Base-by-base conservation (phyloP, 768 basidiomycete genomes). In the Phanerochaete carnosa region DNA sequence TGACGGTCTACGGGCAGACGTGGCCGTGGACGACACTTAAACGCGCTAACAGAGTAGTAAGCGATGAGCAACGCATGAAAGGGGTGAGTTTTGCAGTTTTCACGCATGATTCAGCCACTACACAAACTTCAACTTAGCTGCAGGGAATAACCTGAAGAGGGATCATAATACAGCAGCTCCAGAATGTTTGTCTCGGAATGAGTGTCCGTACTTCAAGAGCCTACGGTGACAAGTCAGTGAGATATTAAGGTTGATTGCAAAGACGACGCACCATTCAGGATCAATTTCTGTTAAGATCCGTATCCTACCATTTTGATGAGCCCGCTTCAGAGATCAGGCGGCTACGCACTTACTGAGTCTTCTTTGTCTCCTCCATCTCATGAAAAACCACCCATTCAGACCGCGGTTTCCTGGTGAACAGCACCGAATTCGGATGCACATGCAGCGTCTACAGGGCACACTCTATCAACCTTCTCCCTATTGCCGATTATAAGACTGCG, bases 361-460 rank as follows among this genome's bases (percentile, higher is more conserved):
- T 97, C 65, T 94, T 95, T 0, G 97, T 98, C 73, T 98, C 96
- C 68, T 98, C 89, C 77, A 97, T 87, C 71, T 98, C 95, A 67
- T 98, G 94, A 69, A 89, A 98, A 9, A 99, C 79, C 3, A 99
- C 92, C 93, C 94, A 98, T 7, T 92, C 92, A 0, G 90, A 89
- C 25, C 87, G 83, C 9, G 97, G 92, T 68, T 92, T 95, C 45
- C 97, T 78, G 0, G 94, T 97, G 70, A 98, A 98, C 55, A 98
- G 76, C 7, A 97, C 94, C 0, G 95, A 97, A 7, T 88, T 93
- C 0, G 97, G 96, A 72, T 98, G 96, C 3, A 94, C 89, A 74
- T 95, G 86, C 23, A 99, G 75, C 8, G 85, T 77, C 95, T 98
- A 62, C 13, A 28, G 15, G 2, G n/a, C n/a, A n/a, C n/a, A n/a